Conservation (phyloP, 257 asterid species). For the Solanum piurae region DNA sequence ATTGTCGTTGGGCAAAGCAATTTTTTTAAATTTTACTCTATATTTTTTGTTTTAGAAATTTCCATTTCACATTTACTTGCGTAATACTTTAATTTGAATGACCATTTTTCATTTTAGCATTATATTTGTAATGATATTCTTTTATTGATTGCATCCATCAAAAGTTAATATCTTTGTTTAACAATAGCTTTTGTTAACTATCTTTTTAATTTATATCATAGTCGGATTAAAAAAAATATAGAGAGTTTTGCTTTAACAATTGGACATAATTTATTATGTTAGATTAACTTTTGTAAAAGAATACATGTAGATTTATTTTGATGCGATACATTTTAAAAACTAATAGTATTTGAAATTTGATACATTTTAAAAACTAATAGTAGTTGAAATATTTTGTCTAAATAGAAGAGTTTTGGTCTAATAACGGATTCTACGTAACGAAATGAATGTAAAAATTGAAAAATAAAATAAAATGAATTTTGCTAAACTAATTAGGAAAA, state of each 20-base stretch:
- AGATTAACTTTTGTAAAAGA: background rate
- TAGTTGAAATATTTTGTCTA: background rate
- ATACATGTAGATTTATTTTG: background rate
- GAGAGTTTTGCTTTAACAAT: background rate
- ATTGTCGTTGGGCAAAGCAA: too few species aligned
- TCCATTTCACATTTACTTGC: background rate
- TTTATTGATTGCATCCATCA: background rate
- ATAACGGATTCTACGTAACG: background rate
- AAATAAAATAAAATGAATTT: background rate
- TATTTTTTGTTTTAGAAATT: background rate
- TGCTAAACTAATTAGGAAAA: background rate
- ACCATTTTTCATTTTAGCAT: background rate
- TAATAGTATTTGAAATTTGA: background rate
- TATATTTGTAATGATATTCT: background rate
- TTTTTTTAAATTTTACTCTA: too few species aligned
- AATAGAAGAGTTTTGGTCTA: background rate
- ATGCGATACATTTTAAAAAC: background rate
- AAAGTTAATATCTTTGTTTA: background rate
- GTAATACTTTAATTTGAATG: background rate
- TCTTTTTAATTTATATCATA: background rate
- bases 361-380: background rate
- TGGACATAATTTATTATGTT: background rate
- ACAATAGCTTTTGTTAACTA: background rate
- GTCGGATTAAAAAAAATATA: too few species aligned
- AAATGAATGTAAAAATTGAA: background rate